A percentile compares a stretch with the other conserved stretches of the same genome.
These are phyloP conservation scores for Artemisia tridentata DNA, from an alignment of 129 eudicot species.

Conservation along the genomic window DNA sequence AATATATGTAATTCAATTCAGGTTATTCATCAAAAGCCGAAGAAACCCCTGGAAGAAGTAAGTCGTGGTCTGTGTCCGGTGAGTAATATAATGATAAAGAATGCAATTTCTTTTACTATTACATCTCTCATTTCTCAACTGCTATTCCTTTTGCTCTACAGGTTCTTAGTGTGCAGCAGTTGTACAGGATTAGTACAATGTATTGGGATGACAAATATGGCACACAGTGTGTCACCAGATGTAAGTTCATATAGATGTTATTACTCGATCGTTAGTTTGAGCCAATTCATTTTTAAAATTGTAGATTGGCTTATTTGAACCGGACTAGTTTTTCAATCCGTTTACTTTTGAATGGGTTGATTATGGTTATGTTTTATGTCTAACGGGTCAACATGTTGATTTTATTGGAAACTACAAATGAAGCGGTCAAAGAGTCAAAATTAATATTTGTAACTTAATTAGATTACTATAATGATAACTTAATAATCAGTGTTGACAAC, in stretches of 20 bases:
- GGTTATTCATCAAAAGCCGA: constrained; percentile 97
- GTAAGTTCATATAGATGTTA: constrained; percentile 30
- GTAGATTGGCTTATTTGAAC: neutral
- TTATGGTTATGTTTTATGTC: neutral
- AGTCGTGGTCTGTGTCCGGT: constrained; percentile 90
- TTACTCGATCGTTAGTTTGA: neutral
- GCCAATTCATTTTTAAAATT: neutral
- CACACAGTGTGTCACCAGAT: constrained; percentile 42
- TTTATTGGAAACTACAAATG: neutral
- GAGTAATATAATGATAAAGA: constrained; percentile 33
- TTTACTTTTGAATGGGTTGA: neutral
- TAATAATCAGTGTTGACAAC: neutral
- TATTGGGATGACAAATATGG: constrained; percentile 52
- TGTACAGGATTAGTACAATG: constrained; percentile 44
- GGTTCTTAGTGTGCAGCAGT: constrained; percentile 47
- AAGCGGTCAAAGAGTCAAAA: neutral
- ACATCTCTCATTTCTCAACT: neutral
- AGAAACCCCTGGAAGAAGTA: constrained; percentile 43
- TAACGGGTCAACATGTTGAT: neutral
- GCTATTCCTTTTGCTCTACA: constrained; percentile 8
- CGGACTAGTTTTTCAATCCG: neutral
- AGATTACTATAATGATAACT: neutral
- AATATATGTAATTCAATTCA: constrained; percentile 24
- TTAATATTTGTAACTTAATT: neutral
- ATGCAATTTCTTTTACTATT: neutral